These are phyloP conservation scores for Mycena vitilis DNA, from an alignment of 768 basidiomycete genomes.

Conservation along the genomic window DNA sequence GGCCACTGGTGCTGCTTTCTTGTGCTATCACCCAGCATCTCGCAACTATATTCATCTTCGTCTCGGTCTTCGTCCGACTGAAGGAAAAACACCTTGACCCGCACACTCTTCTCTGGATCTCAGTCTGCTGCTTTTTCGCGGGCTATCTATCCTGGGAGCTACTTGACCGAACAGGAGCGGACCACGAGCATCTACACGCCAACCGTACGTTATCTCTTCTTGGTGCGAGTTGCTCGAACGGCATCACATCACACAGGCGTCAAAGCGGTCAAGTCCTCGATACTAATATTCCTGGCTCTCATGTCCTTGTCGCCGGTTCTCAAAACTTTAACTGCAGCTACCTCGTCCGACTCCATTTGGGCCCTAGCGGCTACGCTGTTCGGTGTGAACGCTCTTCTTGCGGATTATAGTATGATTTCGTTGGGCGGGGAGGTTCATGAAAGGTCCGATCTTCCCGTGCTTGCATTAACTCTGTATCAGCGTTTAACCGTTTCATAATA, in stretches of 20 bases:
- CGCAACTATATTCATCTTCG: conserved; percentile 82
- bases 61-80: conserved; percentile 82
- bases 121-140: conserved; percentile 65
- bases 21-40: conserved; percentile 89
- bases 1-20: conserved; percentile 74
- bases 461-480: conserved; percentile 39
- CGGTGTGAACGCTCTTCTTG: conserved; percentile 81
- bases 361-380: conserved; percentile 90
- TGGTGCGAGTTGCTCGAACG: conserved; percentile 17
- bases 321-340: conserved; percentile 92
- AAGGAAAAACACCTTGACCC: conserved; percentile 75
- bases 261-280: conserved; percentile 80
- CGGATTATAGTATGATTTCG: conserved; percentile 77
- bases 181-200: conserved; percentile 41
- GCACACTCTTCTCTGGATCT: conserved; percentile 73
- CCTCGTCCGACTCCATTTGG: conserved; percentile 98
- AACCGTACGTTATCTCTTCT: conserved; percentile 45
- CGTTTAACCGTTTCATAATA: conserved; percentile 48
- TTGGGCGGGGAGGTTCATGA: conserved; percentile 61
- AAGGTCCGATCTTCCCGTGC: conserved; percentile 56
- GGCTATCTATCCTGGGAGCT: conserved; percentile 77
- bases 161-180: conserved; percentile 49
- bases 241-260: conserved; percentile 59
- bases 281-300: conserved; percentile 89
- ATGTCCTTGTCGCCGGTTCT: conserved; percentile 93